Base-by-base conservation (phyloP, 768 basidiomycete species). In the Suillus lakei region DNA sequence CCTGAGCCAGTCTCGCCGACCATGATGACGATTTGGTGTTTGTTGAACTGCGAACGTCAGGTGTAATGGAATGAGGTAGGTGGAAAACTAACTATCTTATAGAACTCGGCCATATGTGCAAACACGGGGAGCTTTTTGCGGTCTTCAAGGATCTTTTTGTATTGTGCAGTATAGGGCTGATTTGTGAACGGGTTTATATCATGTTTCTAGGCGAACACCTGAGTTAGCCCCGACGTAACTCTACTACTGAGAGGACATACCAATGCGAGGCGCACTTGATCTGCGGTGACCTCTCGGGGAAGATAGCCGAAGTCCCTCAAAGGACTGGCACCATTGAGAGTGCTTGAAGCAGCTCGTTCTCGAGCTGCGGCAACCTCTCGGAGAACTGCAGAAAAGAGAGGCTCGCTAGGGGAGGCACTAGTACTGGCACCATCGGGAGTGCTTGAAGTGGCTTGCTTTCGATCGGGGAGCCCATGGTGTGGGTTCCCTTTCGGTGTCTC, bases 1-100 rank as follows among this genome's bases (percentile, higher is more conserved):
- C 96, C 96, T 32, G 94, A 92, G 12, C 96, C 96, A 0, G 96
- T 98, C 82, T 98, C 96, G 71, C 96, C 93, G 65, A 94, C 91
- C 87, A 95, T 91, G 66, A 95, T 87, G 46, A 92, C 90, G 68
- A 98, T 91, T 81, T 97, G 95, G 76, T 94, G 66, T 7, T 63
- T 51, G 16, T 68, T 75, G 60, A 78, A 76, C 75, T 76, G 44
- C 5, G 1, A 23, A 63, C 1, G 54, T 60, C 34, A 32, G 21
- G 3, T 6, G 41, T 30, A 23, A 32, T 21, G 36, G 30, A 16
- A 46, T 28, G 15, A 54, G 28, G 3, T 16, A 28, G 5, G 62
- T 4, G 43, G 61, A 66, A 51, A 36, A 85, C 93, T 80, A 79
- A 93, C 94, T 81, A 96, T 91, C 69, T 91, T 85, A 72, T 90